Base-by-base conservation (phyloP, 345 rosid genomes). In the Salix viminalis region DNA sequence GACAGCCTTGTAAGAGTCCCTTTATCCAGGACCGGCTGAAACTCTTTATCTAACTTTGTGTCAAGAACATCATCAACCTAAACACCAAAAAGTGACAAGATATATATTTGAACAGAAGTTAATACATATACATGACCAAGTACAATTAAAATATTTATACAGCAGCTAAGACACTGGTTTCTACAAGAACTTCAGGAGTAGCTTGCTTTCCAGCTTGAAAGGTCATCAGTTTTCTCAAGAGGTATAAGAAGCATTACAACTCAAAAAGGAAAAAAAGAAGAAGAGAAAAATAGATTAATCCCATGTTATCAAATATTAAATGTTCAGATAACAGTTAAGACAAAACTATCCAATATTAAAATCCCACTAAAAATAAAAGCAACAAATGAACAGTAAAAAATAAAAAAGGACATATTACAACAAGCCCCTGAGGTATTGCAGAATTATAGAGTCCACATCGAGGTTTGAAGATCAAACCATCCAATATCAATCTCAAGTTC, bases 51-150 rank as follows among this genome's bases (percentile, higher is more conserved):
- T 80, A 93, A 61, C 74, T 93, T 96, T 54, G 95, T 92, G 32
- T 92, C 92, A 30, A 96, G 92, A 84, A 93, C 83, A 83, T 93
- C 98, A 84, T 93, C 98, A 80, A 89, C 99, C 99, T 96, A 76
- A 70, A 69, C 7, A 37, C 46, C 52, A 74, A 73, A 46, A 70
- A 30, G 34, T 58, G 28, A 32, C 71, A 77, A 26, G 69, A 34
- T 18, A 34, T 34, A 66, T 30, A n/a, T 19, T 54, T 19, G 60
- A 54, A 2, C 60, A 54, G 60, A 21, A 34, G 42, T 34, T 64
- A 14, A 62, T 62, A 30, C 15, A 12, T 62, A 28, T 62, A 15
- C 16, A 28, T 19, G 10, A 52, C 60, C 60, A 19, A 52, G 60
- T 21, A 52, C 60, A 52, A 52, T 52, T 52, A 52, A 7, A 52